Evolutionary conservation across 2,329 filamentous ascomycete species (phyloP).

Genomic region (Nannizzia gypsea): DNA sequence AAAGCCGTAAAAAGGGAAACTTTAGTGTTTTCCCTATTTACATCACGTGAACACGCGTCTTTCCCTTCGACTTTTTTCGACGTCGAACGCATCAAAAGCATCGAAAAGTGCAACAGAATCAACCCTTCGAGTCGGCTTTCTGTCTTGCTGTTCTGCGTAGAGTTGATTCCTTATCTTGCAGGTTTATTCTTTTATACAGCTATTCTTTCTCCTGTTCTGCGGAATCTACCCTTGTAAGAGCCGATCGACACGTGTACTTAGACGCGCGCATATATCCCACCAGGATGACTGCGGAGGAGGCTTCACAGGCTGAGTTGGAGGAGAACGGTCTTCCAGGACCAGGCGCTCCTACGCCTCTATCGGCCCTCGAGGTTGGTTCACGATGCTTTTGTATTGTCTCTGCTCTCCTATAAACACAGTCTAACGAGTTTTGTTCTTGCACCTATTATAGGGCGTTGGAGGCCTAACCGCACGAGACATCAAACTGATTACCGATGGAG

Average conservation of each 20-base stretch:
- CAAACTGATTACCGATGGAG: constrained; percentile 80
- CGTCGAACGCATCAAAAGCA: background rate
- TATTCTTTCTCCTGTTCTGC: background rate
- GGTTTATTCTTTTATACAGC: background rate
- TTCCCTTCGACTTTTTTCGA: background rate
- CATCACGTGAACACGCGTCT: constrained; percentile 4
- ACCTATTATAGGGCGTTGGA: constrained; percentile 64
- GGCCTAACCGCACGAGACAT: constrained; percentile 93
- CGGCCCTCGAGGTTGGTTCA: constrained; percentile 63
- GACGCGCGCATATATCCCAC: background rate
- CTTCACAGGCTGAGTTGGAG: constrained; percentile 61
- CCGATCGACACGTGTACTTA: background rate
- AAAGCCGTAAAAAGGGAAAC: background rate
- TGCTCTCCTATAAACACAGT: background rate
- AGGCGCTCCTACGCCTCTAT: constrained; percentile 83
- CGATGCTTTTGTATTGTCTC: background rate
- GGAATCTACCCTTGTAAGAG: background rate
- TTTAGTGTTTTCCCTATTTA: background rate
- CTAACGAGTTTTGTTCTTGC: background rate
- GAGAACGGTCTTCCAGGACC: constrained; percentile 66
- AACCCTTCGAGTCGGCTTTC: background rate
- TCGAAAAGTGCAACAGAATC: background rate
- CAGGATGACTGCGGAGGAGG: constrained; percentile 41
- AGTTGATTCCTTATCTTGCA: background rate
- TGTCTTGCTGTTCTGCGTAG: background rate